These are phyloP conservation scores for Liriodendron chinense DNA, from an alignment of 164 flowering plant genomes.

Conservation along the genomic window DNA sequence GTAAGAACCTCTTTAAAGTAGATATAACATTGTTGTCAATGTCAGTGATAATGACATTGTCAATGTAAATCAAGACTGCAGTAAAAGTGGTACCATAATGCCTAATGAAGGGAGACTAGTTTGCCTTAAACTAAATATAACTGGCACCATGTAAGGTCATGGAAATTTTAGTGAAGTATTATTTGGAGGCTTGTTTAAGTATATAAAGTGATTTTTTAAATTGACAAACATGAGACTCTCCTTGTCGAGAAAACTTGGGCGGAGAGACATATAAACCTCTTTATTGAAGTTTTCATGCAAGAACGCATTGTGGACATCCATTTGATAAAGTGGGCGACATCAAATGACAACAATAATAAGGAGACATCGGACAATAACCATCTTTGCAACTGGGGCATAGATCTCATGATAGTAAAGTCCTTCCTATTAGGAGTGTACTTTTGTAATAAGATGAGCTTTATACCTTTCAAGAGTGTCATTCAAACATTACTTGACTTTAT, in stretches of 20 bases:
- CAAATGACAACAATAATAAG: background rate
- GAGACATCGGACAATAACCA: background rate
- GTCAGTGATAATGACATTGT: background rate
- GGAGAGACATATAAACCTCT: conserved; percentile 1
- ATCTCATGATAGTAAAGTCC: background rate
- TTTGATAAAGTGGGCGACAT: background rate
- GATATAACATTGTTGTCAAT: background rate
- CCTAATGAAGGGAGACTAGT: background rate
- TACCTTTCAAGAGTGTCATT: background rate
- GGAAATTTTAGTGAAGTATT: background rate
- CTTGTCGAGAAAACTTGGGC: background rate
- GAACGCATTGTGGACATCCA: background rate
- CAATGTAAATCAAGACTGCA: background rate
- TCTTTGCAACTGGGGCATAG: background rate
- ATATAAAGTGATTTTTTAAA: background rate
- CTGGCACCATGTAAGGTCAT: background rate
- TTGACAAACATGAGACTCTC: background rate
- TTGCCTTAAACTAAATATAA: background rate
- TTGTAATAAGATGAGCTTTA: background rate
- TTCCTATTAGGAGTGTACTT: too few species aligned
- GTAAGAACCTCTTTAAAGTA: background rate
- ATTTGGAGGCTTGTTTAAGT: background rate
- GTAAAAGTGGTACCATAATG: background rate
- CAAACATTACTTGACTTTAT: background rate
- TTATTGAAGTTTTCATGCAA: background rate